Percentiles rank a stretch among this genome's conserved stretches.
Conservation (phyloP, 2,329 filamentous ascomycete species). For the Hymenoscyphus albidus region DNA sequence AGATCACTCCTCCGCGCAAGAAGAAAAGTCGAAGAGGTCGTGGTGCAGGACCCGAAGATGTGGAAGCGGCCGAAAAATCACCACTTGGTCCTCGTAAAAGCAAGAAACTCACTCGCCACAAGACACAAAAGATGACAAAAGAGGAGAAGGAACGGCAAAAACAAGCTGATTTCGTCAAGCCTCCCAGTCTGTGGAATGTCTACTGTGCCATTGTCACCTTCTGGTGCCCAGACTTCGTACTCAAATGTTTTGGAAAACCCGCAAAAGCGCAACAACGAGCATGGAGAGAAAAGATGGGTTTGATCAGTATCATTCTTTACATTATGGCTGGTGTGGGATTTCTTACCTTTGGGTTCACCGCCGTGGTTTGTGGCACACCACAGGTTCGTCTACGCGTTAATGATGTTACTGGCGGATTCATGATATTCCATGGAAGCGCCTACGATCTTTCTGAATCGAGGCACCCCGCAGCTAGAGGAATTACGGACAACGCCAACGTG, state of each 20-base stretch:
- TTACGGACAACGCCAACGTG: constrained; percentile 71
- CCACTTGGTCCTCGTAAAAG: constrained; percentile 30
- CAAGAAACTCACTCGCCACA: constrained; percentile 38
- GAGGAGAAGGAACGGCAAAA: constrained; percentile 53
- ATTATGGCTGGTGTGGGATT: constrained; percentile 91
- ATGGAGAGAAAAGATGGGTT: constrained; percentile 96
- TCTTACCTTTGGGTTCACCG: constrained; percentile 93
- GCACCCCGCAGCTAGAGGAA: constrained; percentile 77
- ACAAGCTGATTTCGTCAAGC: constrained; percentile 61
- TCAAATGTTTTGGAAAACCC: constrained; percentile 81
- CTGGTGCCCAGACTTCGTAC: constrained; percentile 82
- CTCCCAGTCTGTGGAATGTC: constrained; percentile 88
- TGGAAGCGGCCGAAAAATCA: constrained; percentile 24
- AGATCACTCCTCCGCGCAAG: constrained; percentile 26
- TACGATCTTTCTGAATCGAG: constrained; percentile 75
- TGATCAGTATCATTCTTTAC: constrained; percentile 86
- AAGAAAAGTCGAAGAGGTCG: constrained; percentile 24
- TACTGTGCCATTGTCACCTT: constrained; percentile 95
- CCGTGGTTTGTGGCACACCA: constrained; percentile 74
- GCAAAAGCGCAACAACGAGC: constrained; percentile 84
- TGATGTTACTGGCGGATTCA: constrained; percentile 74
- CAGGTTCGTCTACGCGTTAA: constrained; percentile 73
- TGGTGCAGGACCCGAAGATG: constrained; percentile 26
- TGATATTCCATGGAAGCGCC: constrained; percentile 94
- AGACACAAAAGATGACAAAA: constrained; percentile 63